phyloP scores from a whole-genome alignment of 768 basidiomycete genomes.

The Tulasnella sp. region DNA sequence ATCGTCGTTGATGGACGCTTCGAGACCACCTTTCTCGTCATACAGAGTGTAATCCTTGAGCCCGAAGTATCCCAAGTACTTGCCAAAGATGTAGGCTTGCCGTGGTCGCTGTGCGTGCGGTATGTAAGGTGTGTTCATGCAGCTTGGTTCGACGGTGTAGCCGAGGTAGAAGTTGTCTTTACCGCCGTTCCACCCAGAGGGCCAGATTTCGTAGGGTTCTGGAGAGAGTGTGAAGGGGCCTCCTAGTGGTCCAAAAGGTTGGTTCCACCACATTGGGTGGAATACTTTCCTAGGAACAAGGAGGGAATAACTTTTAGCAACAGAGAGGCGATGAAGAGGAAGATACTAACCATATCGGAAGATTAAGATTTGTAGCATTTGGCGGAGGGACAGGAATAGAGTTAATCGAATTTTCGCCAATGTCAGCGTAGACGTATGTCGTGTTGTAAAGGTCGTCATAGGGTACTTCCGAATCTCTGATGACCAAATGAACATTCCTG shows the following conservation, averaged over 20 bases:
- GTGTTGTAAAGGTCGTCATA: neutral
- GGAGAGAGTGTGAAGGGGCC: conserved; percentile 9
- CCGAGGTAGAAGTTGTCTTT: conserved; percentile 17
- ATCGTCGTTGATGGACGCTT: neutral
- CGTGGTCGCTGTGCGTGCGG: neutral
- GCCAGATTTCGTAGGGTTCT: neutral
- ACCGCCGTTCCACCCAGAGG: neutral
- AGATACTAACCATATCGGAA: neutral
- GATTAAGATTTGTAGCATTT: neutral
- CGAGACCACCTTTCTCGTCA: neutral
- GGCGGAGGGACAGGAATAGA: neutral
- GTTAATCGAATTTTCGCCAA: neutral
- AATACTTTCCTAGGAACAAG: conserved; percentile 6
- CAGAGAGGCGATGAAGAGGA: too few relatives aligned
- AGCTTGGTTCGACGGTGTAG: conserved; percentile 5
- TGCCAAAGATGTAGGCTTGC: conserved; percentile 17
- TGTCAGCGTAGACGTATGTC: neutral
- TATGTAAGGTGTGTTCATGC: conserved; percentile 2
- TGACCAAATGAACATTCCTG: neutral
- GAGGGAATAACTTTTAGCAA: too few relatives aligned
- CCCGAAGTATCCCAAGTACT: conserved; percentile 5
- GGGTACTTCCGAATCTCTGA: neutral
- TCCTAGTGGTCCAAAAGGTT: neutral
- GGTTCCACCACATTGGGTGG: neutral
- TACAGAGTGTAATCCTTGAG: neutral